Evolutionary conservation across 2,329 filamentous ascomycete species (phyloP).

Genomic region (Penicillium digitatum): DNA sequence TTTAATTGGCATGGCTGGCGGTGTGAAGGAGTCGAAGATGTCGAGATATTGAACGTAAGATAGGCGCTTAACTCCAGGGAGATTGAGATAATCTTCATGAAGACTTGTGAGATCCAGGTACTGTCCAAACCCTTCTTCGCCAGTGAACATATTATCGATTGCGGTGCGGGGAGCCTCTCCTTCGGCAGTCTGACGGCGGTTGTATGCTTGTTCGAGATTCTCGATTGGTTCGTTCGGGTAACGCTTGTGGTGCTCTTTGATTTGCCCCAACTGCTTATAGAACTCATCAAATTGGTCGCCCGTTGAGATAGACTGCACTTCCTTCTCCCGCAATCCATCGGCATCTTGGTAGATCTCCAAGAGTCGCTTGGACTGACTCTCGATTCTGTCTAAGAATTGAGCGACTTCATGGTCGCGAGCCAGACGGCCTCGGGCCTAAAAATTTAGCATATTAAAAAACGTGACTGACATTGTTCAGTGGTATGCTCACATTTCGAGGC

Average conservation of each 20-base stretch:
- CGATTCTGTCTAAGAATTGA: conserved; percentile 80
- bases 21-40: conserved; percentile 78
- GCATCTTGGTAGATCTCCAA: conserved; percentile 80
- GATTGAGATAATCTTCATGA: conserved; percentile 86
- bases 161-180: conserved; percentile 62
- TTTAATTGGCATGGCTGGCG: conserved; percentile 69
- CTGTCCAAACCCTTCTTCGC: conserved; percentile 88
- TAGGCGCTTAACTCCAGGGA: conserved; percentile 78
- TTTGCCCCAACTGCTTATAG: conserved; percentile 74
- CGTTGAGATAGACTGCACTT: conserved; percentile 77
- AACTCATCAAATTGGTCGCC: conserved; percentile 89
- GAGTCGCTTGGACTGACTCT: conserved; percentile 76
- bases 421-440: conserved; percentile 78
- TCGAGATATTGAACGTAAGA: conserved; percentile 93
- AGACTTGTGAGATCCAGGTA: conserved; percentile 82
- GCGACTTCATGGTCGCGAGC: conserved; percentile 89
- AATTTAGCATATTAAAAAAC: conserved; percentile 19
- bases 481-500: conserved; percentile 69
- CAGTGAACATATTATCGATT: conserved; percentile 89
- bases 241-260: conserved; percentile 81
- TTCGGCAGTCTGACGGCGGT: conserved; percentile 62
- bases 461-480: conserved; percentile 1
- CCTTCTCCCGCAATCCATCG: conserved; percentile 65
- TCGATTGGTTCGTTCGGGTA: conserved; percentile 95
- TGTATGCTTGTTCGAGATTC: conserved; percentile 90